Evolutionary conservation across 2,329 filamentous ascomycete species (phyloP).

Genomic region (Ceratocystiopsis sp.): DNA sequence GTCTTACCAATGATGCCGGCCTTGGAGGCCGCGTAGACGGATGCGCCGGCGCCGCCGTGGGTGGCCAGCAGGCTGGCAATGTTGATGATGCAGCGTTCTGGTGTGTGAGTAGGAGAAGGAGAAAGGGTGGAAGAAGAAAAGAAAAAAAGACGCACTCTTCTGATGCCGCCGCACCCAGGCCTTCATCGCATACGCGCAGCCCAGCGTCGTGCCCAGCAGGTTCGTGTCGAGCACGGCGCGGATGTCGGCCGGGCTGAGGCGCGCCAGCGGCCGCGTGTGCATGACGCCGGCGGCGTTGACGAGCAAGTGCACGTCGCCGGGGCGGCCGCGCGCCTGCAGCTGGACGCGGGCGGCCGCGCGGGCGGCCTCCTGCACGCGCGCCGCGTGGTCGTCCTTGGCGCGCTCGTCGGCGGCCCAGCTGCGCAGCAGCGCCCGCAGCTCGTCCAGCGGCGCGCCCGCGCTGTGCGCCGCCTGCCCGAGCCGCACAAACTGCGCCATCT

Average conservation of each 20-base stretch:
- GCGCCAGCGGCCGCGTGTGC: slow-evolving; percentile 45
- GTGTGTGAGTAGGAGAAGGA: not conserved
- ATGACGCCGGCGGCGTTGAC: slow-evolving; percentile 68
- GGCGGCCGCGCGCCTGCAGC: no score
- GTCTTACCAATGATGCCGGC: slow-evolving; percentile 54
- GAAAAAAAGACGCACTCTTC: no score
- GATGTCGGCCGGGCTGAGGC: slow-evolving; percentile 32
- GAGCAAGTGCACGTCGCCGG: slow-evolving; percentile 30
- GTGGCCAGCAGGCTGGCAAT: slow-evolving; percentile 58
- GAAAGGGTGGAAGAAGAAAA: no score
- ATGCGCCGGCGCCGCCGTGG: slow-evolving; percentile 49
- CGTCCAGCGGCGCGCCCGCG: no score
- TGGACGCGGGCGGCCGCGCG: no score
- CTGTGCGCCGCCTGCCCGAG: no score
- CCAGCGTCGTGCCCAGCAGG: slow-evolving; percentile 46
- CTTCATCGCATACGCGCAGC: slow-evolving; percentile 32
- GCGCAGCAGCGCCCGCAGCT: no score
- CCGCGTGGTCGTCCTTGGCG: no score
- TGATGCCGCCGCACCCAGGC: slow-evolving; percentile 1
- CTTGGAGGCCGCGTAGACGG: slow-evolving; percentile 64
- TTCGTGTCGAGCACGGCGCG: slow-evolving; percentile 50
- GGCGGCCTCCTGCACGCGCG: no score
- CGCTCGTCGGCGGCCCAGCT: no score
- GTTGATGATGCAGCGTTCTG: slow-evolving; percentile 52
- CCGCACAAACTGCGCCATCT: no score